Evolutionary conservation across 371 early-diverging fungal genomes (phyloP), one percentile per base, ranked within the genome.

Genomic region (Smittium mucronatum): DNA sequence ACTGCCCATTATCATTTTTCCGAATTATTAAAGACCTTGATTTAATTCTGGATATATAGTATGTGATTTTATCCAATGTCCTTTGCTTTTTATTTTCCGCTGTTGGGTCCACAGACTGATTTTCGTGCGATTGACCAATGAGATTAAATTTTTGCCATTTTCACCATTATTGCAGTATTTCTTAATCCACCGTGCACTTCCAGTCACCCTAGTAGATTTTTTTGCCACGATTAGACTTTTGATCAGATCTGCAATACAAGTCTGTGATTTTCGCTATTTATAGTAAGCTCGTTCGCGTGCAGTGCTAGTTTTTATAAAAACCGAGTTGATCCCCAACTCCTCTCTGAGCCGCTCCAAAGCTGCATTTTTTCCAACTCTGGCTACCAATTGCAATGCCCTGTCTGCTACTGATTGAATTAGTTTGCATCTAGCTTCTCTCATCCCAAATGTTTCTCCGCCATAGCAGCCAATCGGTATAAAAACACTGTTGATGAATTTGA

Each of bases 371-470:
- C 63, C 63, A 30, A 33, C 63, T 16, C n/a, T 61, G 31, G 33
- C 33, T 11, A 61, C 5, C 26, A 30, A 11, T 61, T 16, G 5
- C 26, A 26, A 15, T 61, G 63, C 63, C 33, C 26, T 5, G 63
- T 61, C 63, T 16, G 26, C n/a, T n/a, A 61, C 63, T 11, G 29
- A 5, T n/a, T 61, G 63, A 30, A 61, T 30, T 61, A 26, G n/a
- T 5, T 61, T 5, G 63, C 63, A 61, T 61, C 63, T 5, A 16
- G 63, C 63, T n/a, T 61, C 33, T 11, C 63, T 61, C 63, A 61
- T 61, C 26, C 63, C 63, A 61, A 61, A 61, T 61, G 33, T 28
- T 61, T 61, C 63, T 5, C 63, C 63, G 5, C 63, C n/a, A 61
- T 61, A 61, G 63, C 63, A 61, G 11, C 31, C 63, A 30, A 61